phyloP scores from a whole-genome alignment of 345 rosid species.

The Combretum micranthum region DNA sequence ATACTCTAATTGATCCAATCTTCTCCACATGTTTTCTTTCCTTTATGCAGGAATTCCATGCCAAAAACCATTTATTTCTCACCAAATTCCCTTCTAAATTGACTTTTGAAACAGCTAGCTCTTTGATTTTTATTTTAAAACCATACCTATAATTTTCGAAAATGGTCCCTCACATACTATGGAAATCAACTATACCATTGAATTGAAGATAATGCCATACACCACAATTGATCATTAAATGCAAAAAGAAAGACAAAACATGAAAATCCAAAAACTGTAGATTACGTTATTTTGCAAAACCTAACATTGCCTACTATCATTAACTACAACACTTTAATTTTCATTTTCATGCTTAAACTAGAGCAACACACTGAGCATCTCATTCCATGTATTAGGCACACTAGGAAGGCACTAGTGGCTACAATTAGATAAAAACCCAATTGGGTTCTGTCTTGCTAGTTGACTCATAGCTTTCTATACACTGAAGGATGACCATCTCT shows the following conservation, averaged over 20 bases:
- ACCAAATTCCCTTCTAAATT: neutral
- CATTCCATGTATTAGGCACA: slow-evolving; percentile 91
- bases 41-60: slow-evolving; percentile 3
- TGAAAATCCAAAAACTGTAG: neutral
- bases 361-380: slow-evolving; percentile 60
- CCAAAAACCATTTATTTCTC: neutral
- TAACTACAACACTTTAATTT: neutral
- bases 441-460: slow-evolving; percentile 39
- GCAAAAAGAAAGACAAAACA: too few species aligned
- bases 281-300: neutral
- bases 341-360: slow-evolving; percentile 4
- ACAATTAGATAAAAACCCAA: slow-evolving; percentile 56
- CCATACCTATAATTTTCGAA: too few species aligned
- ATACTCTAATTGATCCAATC: too few species aligned
- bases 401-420: slow-evolving; percentile 99
- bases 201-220: too few species aligned
- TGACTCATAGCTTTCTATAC: slow-evolving; percentile 51
- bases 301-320: neutral
- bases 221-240: too few species aligned
- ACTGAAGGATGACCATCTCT: slow-evolving; percentile 93
- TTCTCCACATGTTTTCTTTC: neutral
- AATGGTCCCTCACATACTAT: too few species aligned
- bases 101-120: too few species aligned
- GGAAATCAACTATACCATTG: too few species aligned
- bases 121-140: too few species aligned